These are phyloP conservation scores for Hemileccinum impolitum DNA, from an alignment of 768 basidiomycete genomes.

Conservation along the genomic window DNA sequence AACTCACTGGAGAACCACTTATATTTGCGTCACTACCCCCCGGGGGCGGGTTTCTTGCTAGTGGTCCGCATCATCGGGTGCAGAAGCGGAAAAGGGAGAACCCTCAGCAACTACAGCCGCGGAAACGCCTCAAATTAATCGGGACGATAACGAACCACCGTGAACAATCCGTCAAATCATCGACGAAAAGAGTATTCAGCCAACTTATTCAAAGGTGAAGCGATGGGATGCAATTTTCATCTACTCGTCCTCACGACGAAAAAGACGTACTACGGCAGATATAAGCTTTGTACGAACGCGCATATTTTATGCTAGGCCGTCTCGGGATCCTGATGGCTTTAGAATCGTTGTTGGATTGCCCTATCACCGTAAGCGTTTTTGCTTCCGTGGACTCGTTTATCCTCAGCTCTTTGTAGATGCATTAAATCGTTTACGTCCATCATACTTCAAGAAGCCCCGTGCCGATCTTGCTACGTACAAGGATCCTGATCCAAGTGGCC, in stretches of 20 bases:
- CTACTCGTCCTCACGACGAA: constrained; percentile 4
- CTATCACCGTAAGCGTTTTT: constrained; percentile 51
- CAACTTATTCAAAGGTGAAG: constrained; percentile 23
- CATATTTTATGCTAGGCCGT: constrained; percentile 68
- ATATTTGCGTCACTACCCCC: constrained; percentile 38
- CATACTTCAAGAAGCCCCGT: constrained; percentile 35
- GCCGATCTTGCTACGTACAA: constrained; percentile 28
- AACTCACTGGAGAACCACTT: constrained; percentile 74
- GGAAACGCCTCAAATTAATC: constrained; percentile 28
- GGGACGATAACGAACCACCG: not conserved
- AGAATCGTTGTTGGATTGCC: constrained; percentile 64
- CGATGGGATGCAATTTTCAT: not conserved
- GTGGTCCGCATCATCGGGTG: constrained; percentile 1
- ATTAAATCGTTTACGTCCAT: constrained; percentile 54
- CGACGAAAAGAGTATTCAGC: constrained; percentile 2
- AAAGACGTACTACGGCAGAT: constrained; percentile 46
- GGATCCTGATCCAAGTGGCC: constrained; percentile 46
- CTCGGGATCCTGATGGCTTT: constrained; percentile 45
- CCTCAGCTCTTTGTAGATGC: constrained; percentile 46
- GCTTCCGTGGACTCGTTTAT: not conserved
- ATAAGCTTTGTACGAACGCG: constrained; percentile 51
- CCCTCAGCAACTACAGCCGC: constrained; percentile 13
- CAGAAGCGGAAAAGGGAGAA: constrained; percentile 24
- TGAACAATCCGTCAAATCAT: constrained; percentile 4
- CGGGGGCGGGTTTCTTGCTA: constrained; percentile 9